Percentiles rank a stretch among this genome's conserved stretches.
These are phyloP conservation scores for Pachysandra terminalis DNA, from an alignment of 164 flowering plant genomes.

Conservation along the genomic window DNA sequence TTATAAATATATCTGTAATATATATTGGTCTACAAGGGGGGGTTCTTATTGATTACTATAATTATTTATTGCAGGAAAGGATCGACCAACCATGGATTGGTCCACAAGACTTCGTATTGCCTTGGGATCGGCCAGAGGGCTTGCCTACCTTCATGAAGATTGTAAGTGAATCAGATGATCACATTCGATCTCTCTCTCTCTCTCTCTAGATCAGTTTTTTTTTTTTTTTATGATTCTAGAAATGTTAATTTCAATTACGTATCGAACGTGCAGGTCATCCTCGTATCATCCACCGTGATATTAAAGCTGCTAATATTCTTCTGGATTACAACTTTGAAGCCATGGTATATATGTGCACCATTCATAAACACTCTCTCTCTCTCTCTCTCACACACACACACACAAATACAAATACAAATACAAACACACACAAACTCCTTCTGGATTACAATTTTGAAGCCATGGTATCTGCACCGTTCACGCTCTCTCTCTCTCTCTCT, in stretches of 20 bases:
- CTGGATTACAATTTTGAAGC: constrained; percentile 66
- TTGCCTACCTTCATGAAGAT: constrained; percentile 88
- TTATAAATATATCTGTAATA: too few species aligned
- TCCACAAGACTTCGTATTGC: constrained; percentile 61
- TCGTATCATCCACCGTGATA: constrained; percentile 80
- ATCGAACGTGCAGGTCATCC: constrained; percentile 59
- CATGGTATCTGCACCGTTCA: constrained; percentile 31
- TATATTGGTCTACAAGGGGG: too few species aligned
- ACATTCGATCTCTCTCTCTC: constrained; percentile 5
- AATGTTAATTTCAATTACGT: neutral
- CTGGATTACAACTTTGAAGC: constrained; percentile 66
- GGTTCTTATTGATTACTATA: too few species aligned
- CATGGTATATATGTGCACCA: constrained; percentile 38
- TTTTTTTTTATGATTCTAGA: too few species aligned
- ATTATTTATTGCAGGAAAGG: constrained; percentile 32
- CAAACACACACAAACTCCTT: too few species aligned
- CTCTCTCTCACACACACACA: too few species aligned
- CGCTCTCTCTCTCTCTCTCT: too few species aligned
- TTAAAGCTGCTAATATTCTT: constrained; percentile 71
- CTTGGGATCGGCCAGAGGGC: constrained; percentile 78
- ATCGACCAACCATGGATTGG: constrained; percentile 55
- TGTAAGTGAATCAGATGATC: constrained; percentile 41
- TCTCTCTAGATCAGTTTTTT: too few species aligned
- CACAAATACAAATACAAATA: too few species aligned
- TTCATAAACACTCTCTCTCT: neutral